These are phyloP conservation scores for Aulographum hederae DNA, from an alignment of 2,329 filamentous ascomycete species.

Conservation along the genomic window DNA sequence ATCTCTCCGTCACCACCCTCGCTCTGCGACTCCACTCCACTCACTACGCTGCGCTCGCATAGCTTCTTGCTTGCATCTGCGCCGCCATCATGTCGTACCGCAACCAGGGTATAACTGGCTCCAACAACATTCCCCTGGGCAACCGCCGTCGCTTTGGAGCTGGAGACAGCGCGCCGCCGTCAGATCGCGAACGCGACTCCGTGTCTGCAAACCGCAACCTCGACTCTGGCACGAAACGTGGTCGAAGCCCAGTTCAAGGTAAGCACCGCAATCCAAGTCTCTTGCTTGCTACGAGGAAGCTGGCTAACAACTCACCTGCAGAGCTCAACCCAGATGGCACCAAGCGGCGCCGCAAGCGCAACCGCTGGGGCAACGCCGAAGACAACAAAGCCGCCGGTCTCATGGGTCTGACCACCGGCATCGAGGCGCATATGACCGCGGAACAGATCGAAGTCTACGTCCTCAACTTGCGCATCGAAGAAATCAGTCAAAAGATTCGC, in stretches of 20 bases:
- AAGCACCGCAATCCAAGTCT: conserved; percentile 12
- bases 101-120: conserved; percentile 74
- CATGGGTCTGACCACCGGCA: conserved; percentile 92
- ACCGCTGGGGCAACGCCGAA: conserved; percentile 90
- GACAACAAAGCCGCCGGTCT: conserved; percentile 98
- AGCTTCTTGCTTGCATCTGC: background rate
- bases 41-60: background rate
- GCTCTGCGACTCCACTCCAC: background rate
- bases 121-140: conserved; percentile 92
- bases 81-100: conserved; percentile 40
- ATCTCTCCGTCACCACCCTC: too few relatives aligned
- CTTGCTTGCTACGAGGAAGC: background rate
- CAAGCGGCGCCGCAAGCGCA: conserved; percentile 91
- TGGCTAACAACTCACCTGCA: conserved; percentile 3
- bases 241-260: conserved; percentile 78
- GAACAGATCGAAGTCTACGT: conserved; percentile 97
- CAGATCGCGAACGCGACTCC: conserved; percentile 21
- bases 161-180: conserved; percentile 30
- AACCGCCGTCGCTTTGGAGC: conserved; percentile 64
- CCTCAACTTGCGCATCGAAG: conserved; percentile 88
- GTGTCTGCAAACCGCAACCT: conserved; percentile 24
- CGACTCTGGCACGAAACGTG: conserved; percentile 62
- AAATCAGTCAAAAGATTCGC: conserved; percentile 96
- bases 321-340: conserved; percentile 46
- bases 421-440: conserved; percentile 93